A percentile compares a stretch with the other conserved stretches of the same genome.
These are phyloP conservation scores for Xylaria hypoxylon DNA, from an alignment of 2,329 filamentous ascomycete species.

Conservation along the genomic window DNA sequence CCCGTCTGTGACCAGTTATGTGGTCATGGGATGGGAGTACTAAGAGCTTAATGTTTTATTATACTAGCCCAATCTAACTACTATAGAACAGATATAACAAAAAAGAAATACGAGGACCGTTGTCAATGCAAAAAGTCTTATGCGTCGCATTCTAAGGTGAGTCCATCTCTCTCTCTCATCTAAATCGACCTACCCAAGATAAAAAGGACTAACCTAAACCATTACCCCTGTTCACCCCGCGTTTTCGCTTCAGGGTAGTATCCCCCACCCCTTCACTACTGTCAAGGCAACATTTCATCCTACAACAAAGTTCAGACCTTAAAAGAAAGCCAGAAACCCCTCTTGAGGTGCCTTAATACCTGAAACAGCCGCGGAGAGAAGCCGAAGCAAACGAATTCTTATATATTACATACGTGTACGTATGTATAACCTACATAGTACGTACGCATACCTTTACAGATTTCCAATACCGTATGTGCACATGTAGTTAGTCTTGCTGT, in stretches of 20 bases:
- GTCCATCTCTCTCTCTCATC: too few species aligned
- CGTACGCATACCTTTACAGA: too few species aligned
- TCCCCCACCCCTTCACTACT: conserved; percentile 7
- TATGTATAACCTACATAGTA: conserved; percentile 7
- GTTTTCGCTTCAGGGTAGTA: conserved; percentile 34
- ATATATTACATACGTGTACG: not conserved
- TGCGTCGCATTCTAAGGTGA: conserved; percentile 8
- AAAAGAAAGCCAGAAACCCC: conserved; percentile 9
- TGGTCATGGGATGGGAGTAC: conserved; percentile 18
- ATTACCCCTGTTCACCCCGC: conserved; percentile 33
- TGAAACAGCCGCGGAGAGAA: conserved; percentile 33
- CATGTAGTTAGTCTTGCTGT: conserved; percentile 3
- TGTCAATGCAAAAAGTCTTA: conserved; percentile 14
- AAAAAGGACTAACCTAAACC: conserved; percentile 7
- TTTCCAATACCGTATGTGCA: not conserved
- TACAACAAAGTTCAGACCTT: conserved; percentile 1
- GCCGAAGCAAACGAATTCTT: conserved; percentile 9
- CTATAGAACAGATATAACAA: not conserved
- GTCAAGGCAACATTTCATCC: conserved; percentile 20
- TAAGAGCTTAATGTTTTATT: not conserved
- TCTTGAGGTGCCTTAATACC: conserved; percentile 20
- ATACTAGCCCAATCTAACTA: not conserved
- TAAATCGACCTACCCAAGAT: conserved; percentile 11
- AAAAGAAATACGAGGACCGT: conserved; percentile 4
- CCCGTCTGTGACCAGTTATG: not conserved